Percentiles rank a stretch among this genome's conserved stretches.
phyloP scores from a whole-genome alignment of 2,329 filamentous ascomycete species.

The Epichloe sylvatica region DNA sequence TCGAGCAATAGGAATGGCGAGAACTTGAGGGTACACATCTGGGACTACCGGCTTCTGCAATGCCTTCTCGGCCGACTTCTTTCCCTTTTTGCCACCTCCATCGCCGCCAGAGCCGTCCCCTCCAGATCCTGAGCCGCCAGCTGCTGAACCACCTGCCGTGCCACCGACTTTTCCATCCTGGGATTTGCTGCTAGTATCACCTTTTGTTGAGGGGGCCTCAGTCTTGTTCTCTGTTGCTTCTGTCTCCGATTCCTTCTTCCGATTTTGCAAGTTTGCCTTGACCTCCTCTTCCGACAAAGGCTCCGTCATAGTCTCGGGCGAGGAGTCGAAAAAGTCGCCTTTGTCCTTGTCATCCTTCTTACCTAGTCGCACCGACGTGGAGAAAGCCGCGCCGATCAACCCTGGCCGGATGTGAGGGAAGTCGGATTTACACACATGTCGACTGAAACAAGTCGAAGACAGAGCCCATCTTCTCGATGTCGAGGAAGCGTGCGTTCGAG shows the following conservation, averaged over 20 bases:
- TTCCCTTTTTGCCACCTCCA: slow-evolving; percentile 54
- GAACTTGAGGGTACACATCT: slow-evolving; percentile 92
- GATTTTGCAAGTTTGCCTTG: slow-evolving; percentile 36
- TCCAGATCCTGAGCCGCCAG: slow-evolving; percentile 31
- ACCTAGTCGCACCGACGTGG: slow-evolving; percentile 19
- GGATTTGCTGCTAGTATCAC: slow-evolving; percentile 21
- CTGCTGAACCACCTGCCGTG: slow-evolving; percentile 36
- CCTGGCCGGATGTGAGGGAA: slow-evolving; percentile 17
- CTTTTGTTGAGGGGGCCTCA: slow-evolving; percentile 31
- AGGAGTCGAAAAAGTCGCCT: slow-evolving; percentile 36
- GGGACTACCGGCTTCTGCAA: slow-evolving; percentile 81
- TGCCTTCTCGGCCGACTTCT: slow-evolving; percentile 58
- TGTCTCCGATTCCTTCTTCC: slow-evolving; percentile 28
- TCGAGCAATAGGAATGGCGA: slow-evolving; percentile 91
- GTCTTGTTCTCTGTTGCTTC: slow-evolving; percentile 34
- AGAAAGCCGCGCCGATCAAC: slow-evolving; percentile 20
- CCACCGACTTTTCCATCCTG: slow-evolving; percentile 38
- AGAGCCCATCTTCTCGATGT: slow-evolving; percentile 15
- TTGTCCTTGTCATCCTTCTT: slow-evolving; percentile 28
- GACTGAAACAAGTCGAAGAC: slow-evolving; percentile 14
- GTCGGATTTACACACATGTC: slow-evolving; percentile 19
- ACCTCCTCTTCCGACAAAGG: slow-evolving; percentile 39
- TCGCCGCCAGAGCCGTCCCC: slow-evolving; percentile 44
- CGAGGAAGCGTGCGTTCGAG: slow-evolving; percentile 12
- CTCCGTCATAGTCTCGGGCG: slow-evolving; percentile 27